Percentiles rank a stretch among this genome's conserved stretches.
These are phyloP conservation scores for Phytophthora pistaciae DNA, from an alignment of 352 stramenopile genomes.

Conservation along the genomic window DNA sequence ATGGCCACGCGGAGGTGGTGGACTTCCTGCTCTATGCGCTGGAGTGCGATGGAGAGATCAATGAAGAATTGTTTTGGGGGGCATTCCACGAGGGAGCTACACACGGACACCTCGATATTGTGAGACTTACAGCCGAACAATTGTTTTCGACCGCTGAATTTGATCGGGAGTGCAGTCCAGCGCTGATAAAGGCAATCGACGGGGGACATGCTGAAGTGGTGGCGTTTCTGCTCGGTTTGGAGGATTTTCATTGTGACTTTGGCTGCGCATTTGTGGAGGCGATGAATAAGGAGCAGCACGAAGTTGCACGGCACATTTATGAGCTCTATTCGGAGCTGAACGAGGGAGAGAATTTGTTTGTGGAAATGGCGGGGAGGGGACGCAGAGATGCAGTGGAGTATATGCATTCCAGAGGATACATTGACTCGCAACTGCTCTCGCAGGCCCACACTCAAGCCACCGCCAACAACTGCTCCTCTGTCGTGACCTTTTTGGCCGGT, in stretches of 20 bases:
- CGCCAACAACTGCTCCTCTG: not conserved
- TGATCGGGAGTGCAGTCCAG: not conserved
- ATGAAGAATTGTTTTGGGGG: not conserved
- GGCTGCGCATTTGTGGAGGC: not conserved
- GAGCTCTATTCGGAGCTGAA: not conserved
- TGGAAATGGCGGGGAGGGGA: not conserved
- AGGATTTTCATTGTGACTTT: not conserved
- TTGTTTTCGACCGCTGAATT: not conserved
- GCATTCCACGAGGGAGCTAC: conserved; percentile 1
- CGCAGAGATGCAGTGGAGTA: not conserved
- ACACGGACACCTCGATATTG: conserved; percentile 1
- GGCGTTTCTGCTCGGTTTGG: not conserved
- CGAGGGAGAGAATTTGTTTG: not conserved
- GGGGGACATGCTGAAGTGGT: not conserved
- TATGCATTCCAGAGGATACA: not conserved
- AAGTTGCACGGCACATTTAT: not conserved
- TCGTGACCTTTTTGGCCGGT: not conserved
- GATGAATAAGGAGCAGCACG: not conserved
- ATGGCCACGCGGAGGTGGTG: conserved; percentile 5
- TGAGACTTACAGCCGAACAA: not conserved
- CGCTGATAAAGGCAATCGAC: not conserved
- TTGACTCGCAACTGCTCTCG: not conserved
- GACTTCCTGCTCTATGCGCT: conserved; percentile 4
- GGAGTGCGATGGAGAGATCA: conserved; percentile 1
- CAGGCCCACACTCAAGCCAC: not conserved